Evolutionary conservation across 1,139 yeast genomes (phyloP), one percentile per base, ranked within the genome.

Genomic region (Candida sanyaensis): DNA sequence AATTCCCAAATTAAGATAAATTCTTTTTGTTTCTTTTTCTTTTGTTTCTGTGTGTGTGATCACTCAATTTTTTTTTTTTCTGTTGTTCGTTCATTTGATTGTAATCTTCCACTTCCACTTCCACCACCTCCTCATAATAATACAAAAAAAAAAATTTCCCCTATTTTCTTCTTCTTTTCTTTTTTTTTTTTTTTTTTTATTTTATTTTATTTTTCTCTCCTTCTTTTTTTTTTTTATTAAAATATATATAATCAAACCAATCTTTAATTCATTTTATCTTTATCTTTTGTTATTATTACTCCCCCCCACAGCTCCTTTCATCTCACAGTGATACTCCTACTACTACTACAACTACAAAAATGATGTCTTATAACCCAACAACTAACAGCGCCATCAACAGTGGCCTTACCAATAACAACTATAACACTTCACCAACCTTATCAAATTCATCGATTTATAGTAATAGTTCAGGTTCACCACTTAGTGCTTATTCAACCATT

Each of bases 401-500:
- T 12, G 31, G 32, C 8, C 48, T 50, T 42, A 46, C 50, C 36
- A 51, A 43, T 36, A 59, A 33, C 75, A 28, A 62, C 67, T 30
- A 41, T 12, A 48, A 48, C 12, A 46, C 53, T 6, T 43, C 48
- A 11, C 53, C 53, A 9, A 47, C 49, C 6, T 36, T 36, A 23
- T 36, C 39, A 17, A 36, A 36, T 30, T 36, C 39, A 23, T 36
- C 39, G 21, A 36, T 36, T 13, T 36, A 36, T 6, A 36, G 39
- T 17, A 36, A 36, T 24, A 7, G 39, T 11, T 36, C 39, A 48
- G 54, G 11, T 49, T 55, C 24, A 69, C 72, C 50, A 66, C 62
- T 50, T 60, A 60, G 53, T 47, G 51, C 60, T 54, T 62, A 55
- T 44, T 68, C 59, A 54, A 63, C 51, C 55, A 64, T 41, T 59